Conservation (phyloP, 768 basidiomycete species). For the Kwoniella bestiolae region DNA sequence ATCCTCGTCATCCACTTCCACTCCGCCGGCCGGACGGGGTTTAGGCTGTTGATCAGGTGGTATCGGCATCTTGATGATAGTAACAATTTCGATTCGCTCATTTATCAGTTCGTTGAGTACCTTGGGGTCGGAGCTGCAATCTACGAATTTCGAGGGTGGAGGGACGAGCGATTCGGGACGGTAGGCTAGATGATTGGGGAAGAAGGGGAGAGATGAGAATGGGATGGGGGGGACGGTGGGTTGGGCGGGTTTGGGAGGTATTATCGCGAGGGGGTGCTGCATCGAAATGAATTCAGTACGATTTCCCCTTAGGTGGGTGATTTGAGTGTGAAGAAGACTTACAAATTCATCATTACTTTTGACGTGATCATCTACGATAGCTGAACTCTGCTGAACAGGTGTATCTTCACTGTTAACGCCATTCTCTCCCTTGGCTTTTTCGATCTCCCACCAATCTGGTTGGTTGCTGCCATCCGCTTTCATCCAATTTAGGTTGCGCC, state of each 20-base stretch:
- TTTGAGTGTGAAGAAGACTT: not conserved
- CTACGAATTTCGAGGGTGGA: conserved; percentile 27
- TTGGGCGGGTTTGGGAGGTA: conserved; percentile 27
- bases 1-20: conserved; percentile 21
- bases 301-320: not conserved
- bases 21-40: not conserved
- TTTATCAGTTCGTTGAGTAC: conserved; percentile 33
- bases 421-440: conserved; percentile 15
- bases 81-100: conserved; percentile 34
- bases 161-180: conserved; percentile 33
- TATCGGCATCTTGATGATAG: conserved; percentile 45
- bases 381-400: not conserved
- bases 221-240: conserved; percentile 26
- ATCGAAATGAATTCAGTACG: not conserved
- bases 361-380: not conserved
- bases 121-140: conserved; percentile 1
- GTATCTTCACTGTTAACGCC: not conserved
- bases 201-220: conserved; percentile 36
- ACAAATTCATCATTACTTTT: not conserved
- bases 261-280: conserved; percentile 41
- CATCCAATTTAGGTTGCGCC: conserved; percentile 22
- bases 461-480: conserved; percentile 28
- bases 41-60: not conserved
- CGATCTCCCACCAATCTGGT: conserved; percentile 52
- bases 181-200: conserved; percentile 50